Base-by-base conservation (phyloP, 2,329 filamentous ascomycete species). In the Exophiala spinifera region DNA sequence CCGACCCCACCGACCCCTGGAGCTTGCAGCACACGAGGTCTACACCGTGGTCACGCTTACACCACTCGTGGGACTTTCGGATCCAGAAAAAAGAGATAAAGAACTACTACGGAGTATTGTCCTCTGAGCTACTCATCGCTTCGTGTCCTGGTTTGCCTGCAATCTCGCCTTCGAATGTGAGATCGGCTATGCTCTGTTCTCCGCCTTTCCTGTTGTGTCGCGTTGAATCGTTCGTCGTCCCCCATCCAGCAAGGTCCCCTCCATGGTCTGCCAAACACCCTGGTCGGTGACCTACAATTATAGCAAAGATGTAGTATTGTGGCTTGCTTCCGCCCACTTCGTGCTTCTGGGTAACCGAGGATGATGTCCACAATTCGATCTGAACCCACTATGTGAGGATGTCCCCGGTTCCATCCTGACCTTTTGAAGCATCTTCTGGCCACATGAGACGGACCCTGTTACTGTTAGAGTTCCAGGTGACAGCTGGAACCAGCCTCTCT, bases 391-490 rank as follows among this genome's bases (percentile, higher is more conserved):
- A 15, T 40, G 31, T 45, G 28, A 47, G 47, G 47, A 46, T 57
- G 42, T 37, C 49, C 51, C 54, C 39, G 49, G 52, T 43, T 15
- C 37, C 49, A 50, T 52, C 55, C 48, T 47, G 55, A 55, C 49
- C 51, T 60, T 10, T 39, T 39, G 55, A 53, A 33, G 55, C 55
- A 57, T 40, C 52, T 49, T 57, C 49, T 51, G 39, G 49, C 28
- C 51, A 44, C 55, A 46, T 51, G 25, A 51, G 42, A 55, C 46
- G 46, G 57, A 53, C 40, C 46, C 51, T 57, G 55, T 47, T 43
- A 60, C 57, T 40, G 36, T 56, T 46, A 53, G 49, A 57, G 57
- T 60, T 60, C 55, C 55, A 60, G 46, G 43, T 57, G 49, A 53
- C 57, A 49, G 54, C 19, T 49, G 49, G 21, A 43, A 53, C 37